A percentile compares a stretch with the other conserved stretches of the same genome.
phyloP scores from a whole-genome alignment of 352 stramenopile genomes.

The Phytophthora vignae region DNA sequence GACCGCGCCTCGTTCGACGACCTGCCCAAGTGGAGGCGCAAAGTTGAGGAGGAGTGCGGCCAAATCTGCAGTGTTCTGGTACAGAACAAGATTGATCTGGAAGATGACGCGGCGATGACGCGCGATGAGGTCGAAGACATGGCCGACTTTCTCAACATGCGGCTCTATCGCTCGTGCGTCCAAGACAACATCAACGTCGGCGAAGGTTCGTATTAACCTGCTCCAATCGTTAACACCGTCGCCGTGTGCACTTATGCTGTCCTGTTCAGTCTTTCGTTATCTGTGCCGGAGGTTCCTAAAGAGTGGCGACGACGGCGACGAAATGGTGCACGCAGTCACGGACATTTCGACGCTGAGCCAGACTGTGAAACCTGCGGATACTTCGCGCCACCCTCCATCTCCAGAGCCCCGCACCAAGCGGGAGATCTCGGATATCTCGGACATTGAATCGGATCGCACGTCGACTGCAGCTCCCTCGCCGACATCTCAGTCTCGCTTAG shows the following conservation, averaged over 20 bases:
- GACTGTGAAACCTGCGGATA: constrained; percentile 17
- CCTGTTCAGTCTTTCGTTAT: constrained; percentile 59
- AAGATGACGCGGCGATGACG: constrained; percentile 68
- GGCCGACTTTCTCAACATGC: constrained; percentile 63
- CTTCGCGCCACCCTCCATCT: constrained; percentile 22
- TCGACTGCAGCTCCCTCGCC: constrained; percentile 30
- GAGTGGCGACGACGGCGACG: constrained; percentile 41
- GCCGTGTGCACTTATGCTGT: background rate
- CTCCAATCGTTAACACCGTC: background rate
- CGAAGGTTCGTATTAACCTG: constrained; percentile 45
- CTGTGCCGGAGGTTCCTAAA: constrained; percentile 63
- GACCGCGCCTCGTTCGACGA: constrained; percentile 80
- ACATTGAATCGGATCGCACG: constrained; percentile 41
- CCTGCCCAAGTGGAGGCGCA: constrained; percentile 73
- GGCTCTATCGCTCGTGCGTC: constrained; percentile 68
- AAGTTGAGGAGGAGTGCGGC: constrained; percentile 75
- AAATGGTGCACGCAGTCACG: constrained; percentile 48
- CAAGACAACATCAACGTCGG: constrained; percentile 82
- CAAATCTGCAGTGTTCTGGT: constrained; percentile 73
- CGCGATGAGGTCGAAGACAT: constrained; percentile 71
- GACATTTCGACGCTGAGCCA: constrained; percentile 69
- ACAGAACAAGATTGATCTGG: constrained; percentile 81
- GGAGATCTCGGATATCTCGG: constrained; percentile 50
- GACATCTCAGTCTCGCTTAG: constrained; percentile 14
- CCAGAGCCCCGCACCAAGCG: constrained; percentile 38